Evolutionary conservation across 2,329 filamentous ascomycete genomes (phyloP), one percentile per base, ranked within the genome.

Genomic region (Fusarium sp.): DNA sequence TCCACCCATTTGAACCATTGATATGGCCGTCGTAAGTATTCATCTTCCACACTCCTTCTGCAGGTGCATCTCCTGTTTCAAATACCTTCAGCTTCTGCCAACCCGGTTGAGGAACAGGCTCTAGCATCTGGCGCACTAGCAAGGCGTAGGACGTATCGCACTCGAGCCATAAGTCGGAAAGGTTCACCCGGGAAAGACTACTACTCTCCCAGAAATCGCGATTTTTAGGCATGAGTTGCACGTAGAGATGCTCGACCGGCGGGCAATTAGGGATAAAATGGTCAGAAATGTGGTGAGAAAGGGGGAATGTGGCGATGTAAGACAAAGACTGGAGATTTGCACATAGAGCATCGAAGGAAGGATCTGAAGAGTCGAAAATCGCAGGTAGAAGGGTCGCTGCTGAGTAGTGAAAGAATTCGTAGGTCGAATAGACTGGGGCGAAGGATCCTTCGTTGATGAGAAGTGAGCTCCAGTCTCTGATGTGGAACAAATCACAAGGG

Each of bases 401-500:
- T 3, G 85, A 83, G 46, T 89, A 89, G 38, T 90, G 83, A 75
- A 91, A 93, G 80, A 91, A 93, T 74, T 93, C 90, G 77, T 93
- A 92, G 7, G 88, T 90, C 49, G 87, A 86, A 80, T 93, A 95
- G 9, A 89, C 91, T 62, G 86, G 86, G n/a, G 92, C 86, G 7
- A 89, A 93, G 0, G 91, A 93, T 12, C 92, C 91, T 81, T 95
- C 92, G 77, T 95, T 95, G 70, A 94, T 87, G 4, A 87, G 82
- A 1, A 94, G 75, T 20, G 87, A 85, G 0, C 84, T 85, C 92
- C 93, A 95, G 4, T 87, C 86, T 2, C 87, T 85, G n/a, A 87
- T 81, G 30, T 85, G 84, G 46, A 93, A 85, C 1, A 93, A 80
- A 14, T 77, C 78, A 69, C 78, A 81, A 4, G 79, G 75, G 15